Evolutionary conservation across 129 eudicot species (phyloP).

Genomic region (Tanacetum coccineum): DNA sequence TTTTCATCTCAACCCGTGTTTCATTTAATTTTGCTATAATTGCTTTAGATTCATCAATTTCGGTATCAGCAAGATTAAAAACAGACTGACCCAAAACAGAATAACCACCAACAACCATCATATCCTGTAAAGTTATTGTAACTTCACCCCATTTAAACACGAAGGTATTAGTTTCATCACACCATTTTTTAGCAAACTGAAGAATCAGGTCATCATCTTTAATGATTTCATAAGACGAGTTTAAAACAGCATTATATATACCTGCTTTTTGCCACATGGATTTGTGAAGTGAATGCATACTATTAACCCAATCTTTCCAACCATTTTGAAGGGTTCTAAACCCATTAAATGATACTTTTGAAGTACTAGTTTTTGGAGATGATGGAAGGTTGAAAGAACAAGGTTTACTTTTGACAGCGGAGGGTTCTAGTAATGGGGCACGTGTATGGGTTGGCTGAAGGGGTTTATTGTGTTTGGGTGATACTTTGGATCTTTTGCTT

Average conservation of each 20-base stretch:
- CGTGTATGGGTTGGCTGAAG: neutral
- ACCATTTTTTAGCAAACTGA: constrained; percentile 40
- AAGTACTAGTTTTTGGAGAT: neutral
- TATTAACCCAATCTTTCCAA: constrained; percentile 22
- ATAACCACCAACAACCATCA: constrained; percentile 12
- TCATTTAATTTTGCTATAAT: constrained; percentile 18
- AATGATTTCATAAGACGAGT: constrained; percentile 22
- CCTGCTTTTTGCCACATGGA: constrained; percentile 42
- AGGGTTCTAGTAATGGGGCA: constrained; percentile 16
- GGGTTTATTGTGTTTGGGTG: constrained; percentile 3
- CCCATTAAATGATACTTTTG: constrained; percentile 25
- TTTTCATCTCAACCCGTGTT: neutral
- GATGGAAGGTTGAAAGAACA: neutral
- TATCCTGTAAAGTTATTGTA: constrained; percentile 43
- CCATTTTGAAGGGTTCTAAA: too few species aligned
- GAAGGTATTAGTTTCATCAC: constrained; percentile 38
- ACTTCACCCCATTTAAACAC: constrained; percentile 49
- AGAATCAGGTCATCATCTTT: constrained; percentile 21
- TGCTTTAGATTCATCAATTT: neutral
- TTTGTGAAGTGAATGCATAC: constrained; percentile 25
- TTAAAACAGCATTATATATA: constrained; percentile 19
- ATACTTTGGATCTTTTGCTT: constrained; percentile 12
- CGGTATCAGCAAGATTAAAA: neutral
- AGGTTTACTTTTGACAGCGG: neutral
- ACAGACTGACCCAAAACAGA: neutral